These are phyloP conservation scores for Pholiota microspora DNA, from an alignment of 768 basidiomycete genomes.

Conservation along the genomic window DNA sequence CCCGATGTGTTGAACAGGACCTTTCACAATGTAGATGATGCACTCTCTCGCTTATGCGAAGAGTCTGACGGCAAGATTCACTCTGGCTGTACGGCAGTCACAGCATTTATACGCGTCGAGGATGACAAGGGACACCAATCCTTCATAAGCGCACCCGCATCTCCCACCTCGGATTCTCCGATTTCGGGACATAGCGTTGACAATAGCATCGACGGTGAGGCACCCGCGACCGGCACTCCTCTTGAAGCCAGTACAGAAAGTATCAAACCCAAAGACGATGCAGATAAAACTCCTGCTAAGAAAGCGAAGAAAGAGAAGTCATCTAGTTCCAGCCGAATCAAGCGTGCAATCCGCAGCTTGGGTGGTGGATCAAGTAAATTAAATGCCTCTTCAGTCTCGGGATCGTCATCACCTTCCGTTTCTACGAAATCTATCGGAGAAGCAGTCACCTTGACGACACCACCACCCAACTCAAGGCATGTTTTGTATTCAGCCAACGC, in stretches of 20 bases:
- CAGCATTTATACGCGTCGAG: slow-evolving; percentile 92
- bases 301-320: slow-evolving; percentile 45
- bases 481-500: slow-evolving; percentile 96
- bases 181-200: slow-evolving; percentile 30
- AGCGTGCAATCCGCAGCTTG: slow-evolving; percentile 53
- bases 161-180: slow-evolving; percentile 33
- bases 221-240: slow-evolving; percentile 27
- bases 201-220: slow-evolving; percentile 29
- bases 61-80: slow-evolving; percentile 91
- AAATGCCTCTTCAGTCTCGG: slow-evolving; percentile 30
- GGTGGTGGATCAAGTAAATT: slow-evolving; percentile 33
- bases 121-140: slow-evolving; percentile 72
- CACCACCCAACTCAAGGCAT: slow-evolving; percentile 55
- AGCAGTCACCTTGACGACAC: slow-evolving; percentile 33
- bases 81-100: slow-evolving; percentile 96
- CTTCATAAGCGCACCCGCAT: slow-evolving; percentile 45
- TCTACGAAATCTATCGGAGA: slow-evolving; percentile 28
- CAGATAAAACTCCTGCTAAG: slow-evolving; percentile 15
- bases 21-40: slow-evolving; percentile 88
- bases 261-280: slow-evolving; percentile 32
- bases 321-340: slow-evolving; percentile 48
- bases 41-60: slow-evolving; percentile 81
- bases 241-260: slow-evolving; percentile 43
- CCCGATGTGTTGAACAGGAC: slow-evolving; percentile 92
- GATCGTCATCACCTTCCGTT: slow-evolving; percentile 31